These are phyloP conservation scores for Silene coronaria DNA, from an alignment of 179 eudicot species.

Conservation along the genomic window DNA sequence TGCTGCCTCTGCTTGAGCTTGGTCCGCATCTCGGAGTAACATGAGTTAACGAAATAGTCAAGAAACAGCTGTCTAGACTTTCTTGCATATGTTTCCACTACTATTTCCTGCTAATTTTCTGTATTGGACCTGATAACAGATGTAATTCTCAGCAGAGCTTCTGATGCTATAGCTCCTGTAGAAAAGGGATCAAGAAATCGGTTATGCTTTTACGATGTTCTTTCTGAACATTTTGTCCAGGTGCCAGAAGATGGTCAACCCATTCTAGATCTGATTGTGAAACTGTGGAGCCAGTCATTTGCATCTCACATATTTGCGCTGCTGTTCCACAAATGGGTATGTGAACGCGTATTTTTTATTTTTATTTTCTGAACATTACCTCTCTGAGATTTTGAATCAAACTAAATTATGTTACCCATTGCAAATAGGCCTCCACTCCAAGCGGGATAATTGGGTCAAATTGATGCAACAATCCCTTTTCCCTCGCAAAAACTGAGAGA, in stretches of 20 bases:
- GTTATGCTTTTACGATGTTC: conserved; percentile 72
- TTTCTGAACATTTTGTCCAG: conserved; percentile 69
- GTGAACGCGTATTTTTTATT: conserved; percentile 9
- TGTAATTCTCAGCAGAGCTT: conserved; percentile 54
- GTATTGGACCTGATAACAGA: conserved; percentile 52
- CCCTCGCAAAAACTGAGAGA: too few relatives aligned
- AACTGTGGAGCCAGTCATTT: conserved; percentile 97
- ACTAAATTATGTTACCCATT: too few relatives aligned
- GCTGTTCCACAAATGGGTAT: conserved; percentile 92
- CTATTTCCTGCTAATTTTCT: conserved; percentile 18
- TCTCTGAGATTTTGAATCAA: not conserved
- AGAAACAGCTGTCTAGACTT: not conserved
- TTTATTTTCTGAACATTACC: too few relatives aligned
- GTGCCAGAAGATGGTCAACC: conserved; percentile 67
- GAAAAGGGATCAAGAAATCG: conserved; percentile 38
- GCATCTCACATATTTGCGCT: conserved; percentile 86
- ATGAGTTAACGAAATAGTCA: not conserved
- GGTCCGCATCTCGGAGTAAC: not conserved
- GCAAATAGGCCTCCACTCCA: too few relatives aligned
- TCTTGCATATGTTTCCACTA: conserved; percentile 11
- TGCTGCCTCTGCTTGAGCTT: not conserved
- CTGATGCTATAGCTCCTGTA: conserved; percentile 44
- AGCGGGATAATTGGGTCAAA: too few relatives aligned
- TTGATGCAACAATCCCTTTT: too few relatives aligned
- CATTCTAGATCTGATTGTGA: conserved; percentile 74